These are phyloP conservation scores for Onygena corvina DNA, from an alignment of 2,329 filamentous ascomycete genomes.

Conservation along the genomic window DNA sequence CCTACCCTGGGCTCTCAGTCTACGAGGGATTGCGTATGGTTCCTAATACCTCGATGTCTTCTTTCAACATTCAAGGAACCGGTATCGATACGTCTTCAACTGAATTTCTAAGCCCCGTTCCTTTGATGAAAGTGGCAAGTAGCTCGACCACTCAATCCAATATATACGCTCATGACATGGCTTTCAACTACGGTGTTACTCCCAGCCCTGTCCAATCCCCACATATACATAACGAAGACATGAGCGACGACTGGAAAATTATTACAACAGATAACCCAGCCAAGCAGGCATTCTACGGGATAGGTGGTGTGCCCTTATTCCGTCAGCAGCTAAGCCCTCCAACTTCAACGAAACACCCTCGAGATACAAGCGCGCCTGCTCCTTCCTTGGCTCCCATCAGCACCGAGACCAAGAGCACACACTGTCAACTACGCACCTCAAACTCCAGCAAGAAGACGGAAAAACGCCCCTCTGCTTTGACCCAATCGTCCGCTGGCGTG, in stretches of 20 bases:
- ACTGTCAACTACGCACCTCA: conserved; percentile 6
- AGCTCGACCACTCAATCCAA: conserved; percentile 3
- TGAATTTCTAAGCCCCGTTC: neutral
- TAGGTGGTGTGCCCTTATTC: neutral
- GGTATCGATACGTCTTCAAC: conserved; percentile 6
- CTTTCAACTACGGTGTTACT: neutral
- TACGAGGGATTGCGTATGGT: conserved; percentile 20
- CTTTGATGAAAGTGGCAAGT: conserved; percentile 3
- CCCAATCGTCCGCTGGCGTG: neutral
- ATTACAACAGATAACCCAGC: neutral
- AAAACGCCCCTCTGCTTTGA: neutral
- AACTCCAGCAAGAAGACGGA: conserved; percentile 4
- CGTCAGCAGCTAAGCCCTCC: neutral
- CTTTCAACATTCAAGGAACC: conserved; percentile 12
- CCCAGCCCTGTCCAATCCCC: neutral
- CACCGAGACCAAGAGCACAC: conserved; percentile 5
- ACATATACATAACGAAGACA: neutral
- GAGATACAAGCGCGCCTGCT: neutral
- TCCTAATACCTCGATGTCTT: conserved; percentile 18
- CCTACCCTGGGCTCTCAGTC: conserved; percentile 16
- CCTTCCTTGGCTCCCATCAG: neutral
- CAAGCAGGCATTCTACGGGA: neutral
- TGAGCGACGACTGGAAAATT: conserved; percentile 1
- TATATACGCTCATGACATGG: neutral
- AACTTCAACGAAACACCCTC: neutral